These are phyloP conservation scores for Venturia effusa DNA, from an alignment of 2,329 filamentous ascomycete genomes.

Conservation along the genomic window DNA sequence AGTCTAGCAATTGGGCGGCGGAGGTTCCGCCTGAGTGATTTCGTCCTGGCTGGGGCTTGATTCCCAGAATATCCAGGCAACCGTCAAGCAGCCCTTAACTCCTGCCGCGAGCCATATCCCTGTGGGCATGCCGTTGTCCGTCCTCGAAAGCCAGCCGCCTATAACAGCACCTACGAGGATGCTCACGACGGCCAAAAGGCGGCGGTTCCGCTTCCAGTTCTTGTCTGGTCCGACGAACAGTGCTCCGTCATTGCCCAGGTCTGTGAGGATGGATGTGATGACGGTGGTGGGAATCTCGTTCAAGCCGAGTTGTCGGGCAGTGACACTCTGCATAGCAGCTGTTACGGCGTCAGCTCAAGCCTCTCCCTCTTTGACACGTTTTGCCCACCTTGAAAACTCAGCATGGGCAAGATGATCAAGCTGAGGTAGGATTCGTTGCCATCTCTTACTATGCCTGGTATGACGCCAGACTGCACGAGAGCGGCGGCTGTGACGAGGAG, in stretches of 20 bases:
- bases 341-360: background rate
- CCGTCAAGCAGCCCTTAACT: slow-evolving; percentile 33
- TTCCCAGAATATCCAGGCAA: slow-evolving; percentile 14
- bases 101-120: slow-evolving; percentile 37
- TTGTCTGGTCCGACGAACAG: slow-evolving; percentile 35
- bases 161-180: slow-evolving; percentile 38
- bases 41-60: background rate
- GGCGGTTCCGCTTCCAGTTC: slow-evolving; percentile 41
- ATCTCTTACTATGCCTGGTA: slow-evolving; percentile 2
- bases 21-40: background rate
- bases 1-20: background rate
- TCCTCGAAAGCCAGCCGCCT: slow-evolving; percentile 39
- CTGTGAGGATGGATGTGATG: slow-evolving; percentile 44
- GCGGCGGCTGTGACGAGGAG: slow-evolving; percentile 43
- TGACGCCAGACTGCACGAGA: slow-evolving; percentile 29
- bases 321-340: slow-evolving; percentile 42
- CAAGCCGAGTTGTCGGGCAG: slow-evolving; percentile 38
- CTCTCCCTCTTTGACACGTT: background rate
- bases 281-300: slow-evolving; percentile 46
- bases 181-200: slow-evolving; percentile 34
- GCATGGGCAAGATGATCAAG: slow-evolving; percentile 21
- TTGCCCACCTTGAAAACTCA: slow-evolving; percentile 36
- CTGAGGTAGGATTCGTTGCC: slow-evolving; percentile 4
- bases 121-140: slow-evolving; percentile 28
- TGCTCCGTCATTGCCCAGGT: slow-evolving; percentile 40